These are phyloP conservation scores for Somion occarium DNA, from an alignment of 1,284 basidiomycete species.

Conservation along the genomic window DNA sequence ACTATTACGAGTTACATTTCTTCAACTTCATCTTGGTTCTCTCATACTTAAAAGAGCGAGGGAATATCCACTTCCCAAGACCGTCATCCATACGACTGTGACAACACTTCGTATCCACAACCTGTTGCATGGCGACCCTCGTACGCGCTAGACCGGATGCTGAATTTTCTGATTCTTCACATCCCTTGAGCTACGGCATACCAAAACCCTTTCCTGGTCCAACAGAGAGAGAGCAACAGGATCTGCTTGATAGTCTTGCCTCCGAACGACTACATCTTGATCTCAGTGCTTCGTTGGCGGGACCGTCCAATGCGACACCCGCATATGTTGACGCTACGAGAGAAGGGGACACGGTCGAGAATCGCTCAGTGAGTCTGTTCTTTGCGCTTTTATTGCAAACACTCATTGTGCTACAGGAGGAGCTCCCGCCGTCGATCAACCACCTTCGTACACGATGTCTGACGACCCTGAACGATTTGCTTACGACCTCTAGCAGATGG, in stretches of 20 bases:
- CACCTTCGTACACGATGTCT: slow-evolving; percentile 69
- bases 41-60: not conserved
- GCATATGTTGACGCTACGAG: not conserved
- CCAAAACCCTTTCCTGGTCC: slow-evolving; percentile 32
- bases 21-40: not conserved
- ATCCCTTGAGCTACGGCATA: slow-evolving; percentile 20
- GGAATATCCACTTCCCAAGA: too few species aligned
- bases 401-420: slow-evolving; percentile 34
- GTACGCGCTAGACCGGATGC: slow-evolving; percentile 13
- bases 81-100: too few species aligned
- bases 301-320: not conserved
- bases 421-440: slow-evolving; percentile 63
- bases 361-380: slow-evolving; percentile 1
- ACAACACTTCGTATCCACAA: not conserved
- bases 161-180: slow-evolving; percentile 3
- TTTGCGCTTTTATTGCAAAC: not conserved
- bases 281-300: not conserved
- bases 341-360: not conserved
- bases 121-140: slow-evolving; percentile 22
- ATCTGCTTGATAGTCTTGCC: slow-evolving; percentile 24
- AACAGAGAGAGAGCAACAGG: slow-evolving; percentile 21
- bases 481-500: slow-evolving; percentile 49
- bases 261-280: slow-evolving; percentile 23
- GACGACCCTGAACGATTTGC: slow-evolving; percentile 67
- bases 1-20: too few species aligned